Percentiles rank a stretch among this genome's conserved stretches.
Evolutionary conservation across 352 stramenopile species (phyloP).

Genomic region (Chrysophaeum taylorii): DNA sequence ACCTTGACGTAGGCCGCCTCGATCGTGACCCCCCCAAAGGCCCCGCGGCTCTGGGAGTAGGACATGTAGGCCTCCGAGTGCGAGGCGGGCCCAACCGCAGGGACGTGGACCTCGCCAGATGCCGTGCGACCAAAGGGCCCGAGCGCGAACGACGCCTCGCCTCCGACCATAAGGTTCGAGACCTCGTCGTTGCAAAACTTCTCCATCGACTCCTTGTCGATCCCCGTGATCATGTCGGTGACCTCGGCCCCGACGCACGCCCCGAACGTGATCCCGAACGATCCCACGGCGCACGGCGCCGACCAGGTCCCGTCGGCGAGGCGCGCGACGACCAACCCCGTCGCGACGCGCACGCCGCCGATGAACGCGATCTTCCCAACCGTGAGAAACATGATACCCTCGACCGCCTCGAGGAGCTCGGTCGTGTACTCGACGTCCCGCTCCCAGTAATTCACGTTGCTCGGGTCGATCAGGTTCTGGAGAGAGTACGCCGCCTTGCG

Average conservation of each 20-base stretch:
- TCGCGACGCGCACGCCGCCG: constrained; percentile 7
- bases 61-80: constrained; percentile 9
- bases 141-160: constrained; percentile 15
- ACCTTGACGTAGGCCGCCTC: constrained; percentile 27
- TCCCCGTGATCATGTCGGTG: constrained; percentile 81
- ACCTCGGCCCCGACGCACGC: constrained; percentile 78
- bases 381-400: constrained; percentile 29
- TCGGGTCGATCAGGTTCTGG: constrained; percentile 25
- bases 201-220: constrained; percentile 9
- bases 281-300: constrained; percentile 1
- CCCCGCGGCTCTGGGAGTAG: constrained; percentile 9
- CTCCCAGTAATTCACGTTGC: constrained; percentile 20
- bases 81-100: background rate
- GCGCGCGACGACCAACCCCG: background rate
- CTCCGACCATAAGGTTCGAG: constrained; percentile 10
- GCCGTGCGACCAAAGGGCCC: background rate
- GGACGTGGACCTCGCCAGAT: constrained; percentile 25
- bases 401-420: constrained; percentile 24
- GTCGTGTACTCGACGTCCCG: constrained; percentile 22
- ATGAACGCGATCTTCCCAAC: constrained; percentile 27
- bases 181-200: background rate
- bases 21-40: constrained; percentile 25
- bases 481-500: constrained; percentile 28
- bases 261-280: constrained; percentile 64
- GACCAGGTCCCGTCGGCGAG: constrained; percentile 2